Percentiles rank a stretch among this genome's conserved stretches.
Conservation (phyloP, 2,329 filamentous ascomycete genomes). For the Tolypocladium sp. region DNA sequence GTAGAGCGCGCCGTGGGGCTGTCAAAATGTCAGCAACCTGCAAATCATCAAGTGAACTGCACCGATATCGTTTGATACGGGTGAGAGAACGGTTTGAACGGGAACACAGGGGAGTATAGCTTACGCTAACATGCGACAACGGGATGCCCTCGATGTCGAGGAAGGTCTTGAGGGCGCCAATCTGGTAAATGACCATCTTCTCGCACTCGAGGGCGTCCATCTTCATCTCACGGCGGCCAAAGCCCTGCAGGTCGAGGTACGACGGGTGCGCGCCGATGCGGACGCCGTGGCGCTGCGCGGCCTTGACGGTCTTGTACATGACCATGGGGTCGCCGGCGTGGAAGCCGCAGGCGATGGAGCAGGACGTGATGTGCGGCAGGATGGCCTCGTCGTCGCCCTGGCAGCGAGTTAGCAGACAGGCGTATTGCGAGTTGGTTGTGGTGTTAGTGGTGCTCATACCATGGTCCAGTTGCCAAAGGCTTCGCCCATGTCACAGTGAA, state of each 20-base stretch:
- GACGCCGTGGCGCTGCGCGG: conserved; percentile 48
- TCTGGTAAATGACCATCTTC: conserved; percentile 51
- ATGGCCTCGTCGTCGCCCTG: conserved; percentile 49
- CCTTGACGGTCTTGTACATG: conserved; percentile 50
- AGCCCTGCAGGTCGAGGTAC: conserved; percentile 55
- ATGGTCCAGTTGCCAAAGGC: conserved; percentile 35
- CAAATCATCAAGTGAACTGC: background rate
- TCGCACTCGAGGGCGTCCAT: conserved; percentile 47
- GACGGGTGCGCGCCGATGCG: conserved; percentile 54
- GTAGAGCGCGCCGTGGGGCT: conserved; percentile 5
- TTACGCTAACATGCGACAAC: conserved; percentile 50
- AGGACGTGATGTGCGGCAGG: conserved; percentile 51
- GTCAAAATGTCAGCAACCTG: background rate
- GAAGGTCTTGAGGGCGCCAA: conserved; percentile 52
- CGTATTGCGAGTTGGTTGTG: too few species aligned
- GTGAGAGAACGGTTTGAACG: conserved; percentile 2
- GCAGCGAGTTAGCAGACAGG: too few species aligned
- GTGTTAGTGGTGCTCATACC: conserved; percentile 9
- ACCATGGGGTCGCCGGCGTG: conserved; percentile 54
- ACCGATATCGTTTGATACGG: conserved; percentile 13
- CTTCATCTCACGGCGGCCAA: conserved; percentile 53
- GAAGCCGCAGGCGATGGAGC: conserved; percentile 53
- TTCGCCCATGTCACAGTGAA: conserved; percentile 45
- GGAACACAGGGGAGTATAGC: conserved; percentile 49
- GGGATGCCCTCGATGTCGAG: conserved; percentile 45